Evolutionary conservation across 768 basidiomycete genomes (phyloP), one percentile per base, ranked within the genome.

Genomic region (Thelephora ganbajun): DNA sequence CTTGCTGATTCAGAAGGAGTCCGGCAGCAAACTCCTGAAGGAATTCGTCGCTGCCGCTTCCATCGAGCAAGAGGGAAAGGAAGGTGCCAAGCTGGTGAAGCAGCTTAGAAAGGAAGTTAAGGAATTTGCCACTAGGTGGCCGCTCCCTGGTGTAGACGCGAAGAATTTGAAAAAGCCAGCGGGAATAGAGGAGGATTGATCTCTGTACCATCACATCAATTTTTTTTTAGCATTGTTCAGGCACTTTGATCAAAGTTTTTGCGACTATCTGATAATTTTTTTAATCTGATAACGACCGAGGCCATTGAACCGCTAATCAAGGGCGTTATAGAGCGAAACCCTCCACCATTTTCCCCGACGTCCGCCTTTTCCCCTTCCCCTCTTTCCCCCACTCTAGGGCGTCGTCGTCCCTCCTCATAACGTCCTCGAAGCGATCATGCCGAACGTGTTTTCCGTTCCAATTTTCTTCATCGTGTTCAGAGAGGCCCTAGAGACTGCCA

Each of bases 381-480:
- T 11, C 16, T 11, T 11, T 14, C 7, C 39, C 39, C 7, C 39
- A 7, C 18, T 16, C 4, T 11, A 6, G 22, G 14, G 14, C 22
- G 39, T 16, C 36, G 2, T 14, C 16, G 39, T 5, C 14, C 4
- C 39, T 41, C 12, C 20, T 16, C 20, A n/a, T 5, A n/a, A 20
- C 4, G 23, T n/a, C n/a, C n/a, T n/a, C 26, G 7, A 22, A 2
- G 37, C 26, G 9, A 9, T 30, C 26, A 30, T 30, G 26, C 5
- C 26, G 52, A 74, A 79, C 58, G 67, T 92, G 48, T 96, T 96
- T 66, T 87, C 85, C 49, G 74, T 93, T 48, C 80, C 90, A 58
- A 90, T 97, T 55, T 96, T 92, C 71, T 91, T 97, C 74, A 91
- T 96, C 66, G 80, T 93, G 66, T 91, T 94, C 63, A 78, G 92